Conservation (phyloP, 352 stramenopile species). For the Globisporangium barbulae region DNA sequence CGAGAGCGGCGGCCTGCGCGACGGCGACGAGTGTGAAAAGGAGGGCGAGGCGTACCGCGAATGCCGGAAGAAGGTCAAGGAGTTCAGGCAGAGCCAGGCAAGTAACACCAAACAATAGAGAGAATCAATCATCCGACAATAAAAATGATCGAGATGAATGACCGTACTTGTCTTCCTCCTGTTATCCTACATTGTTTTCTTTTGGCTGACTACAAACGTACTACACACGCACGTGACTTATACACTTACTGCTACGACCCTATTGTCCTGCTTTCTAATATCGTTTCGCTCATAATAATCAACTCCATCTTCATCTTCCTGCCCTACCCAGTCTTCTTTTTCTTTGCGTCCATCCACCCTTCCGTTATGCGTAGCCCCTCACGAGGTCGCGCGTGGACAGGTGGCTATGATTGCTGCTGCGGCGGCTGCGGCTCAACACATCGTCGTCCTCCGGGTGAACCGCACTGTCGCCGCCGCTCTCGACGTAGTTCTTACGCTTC, state of each 20-base stretch:
- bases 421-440: conserved; percentile 15
- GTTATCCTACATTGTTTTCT: conserved; percentile 1
- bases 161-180: neutral
- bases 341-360: neutral
- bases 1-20: conserved; percentile 57
- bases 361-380: conserved; percentile 2
- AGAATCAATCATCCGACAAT: neutral
- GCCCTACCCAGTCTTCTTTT: neutral
- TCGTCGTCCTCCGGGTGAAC: conserved; percentile 27
- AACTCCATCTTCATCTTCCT: neutral
- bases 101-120: conserved; percentile 13
- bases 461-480: conserved; percentile 25
- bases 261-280: conserved; percentile 5
- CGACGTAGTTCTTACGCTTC: conserved; percentile 20
- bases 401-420: conserved; percentile 16
- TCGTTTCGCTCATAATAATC: conserved; percentile 6
- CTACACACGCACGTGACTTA: neutral
- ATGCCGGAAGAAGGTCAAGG: conserved; percentile 46
- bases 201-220: neutral
- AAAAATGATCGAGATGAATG: neutral
- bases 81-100: conserved; percentile 25
- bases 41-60: conserved; percentile 63
- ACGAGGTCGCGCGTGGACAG: conserved; percentile 24
- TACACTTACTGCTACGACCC: neutral
- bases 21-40: conserved; percentile 67